Evolutionary conservation across 2,329 filamentous ascomycete genomes (phyloP).

Genomic region (Trichoderma asperellum): DNA sequence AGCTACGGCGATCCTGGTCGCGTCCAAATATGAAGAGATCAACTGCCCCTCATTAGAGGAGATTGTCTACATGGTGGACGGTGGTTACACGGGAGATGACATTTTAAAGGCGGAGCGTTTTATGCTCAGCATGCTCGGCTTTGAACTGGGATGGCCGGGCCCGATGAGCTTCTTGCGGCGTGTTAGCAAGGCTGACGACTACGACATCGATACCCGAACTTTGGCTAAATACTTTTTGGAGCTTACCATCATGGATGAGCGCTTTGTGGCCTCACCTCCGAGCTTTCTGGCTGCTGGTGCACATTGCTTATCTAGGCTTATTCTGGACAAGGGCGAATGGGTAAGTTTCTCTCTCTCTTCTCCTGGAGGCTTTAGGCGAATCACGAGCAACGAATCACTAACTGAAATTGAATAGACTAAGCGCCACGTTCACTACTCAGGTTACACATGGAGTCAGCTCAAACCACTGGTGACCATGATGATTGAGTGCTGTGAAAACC

Average conservation of each 20-base stretch:
- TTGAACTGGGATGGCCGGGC: conserved; percentile 96
- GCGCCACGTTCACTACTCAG: conserved; percentile 88
- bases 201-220: conserved; percentile 92
- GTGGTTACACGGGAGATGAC: conserved; percentile 85
- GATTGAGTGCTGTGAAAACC: conserved; percentile 83
- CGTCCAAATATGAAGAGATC: conserved; percentile 98
- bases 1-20: conserved; percentile 92
- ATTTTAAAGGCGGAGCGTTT: conserved; percentile 97
- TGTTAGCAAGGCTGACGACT: conserved; percentile 98
- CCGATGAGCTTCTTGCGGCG: conserved; percentile 97
- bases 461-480: conserved; percentile 76
- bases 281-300: conserved; percentile 91
- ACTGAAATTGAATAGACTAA: conserved; percentile 59
- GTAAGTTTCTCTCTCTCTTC: conserved; percentile 56
- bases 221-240: conserved; percentile 98
- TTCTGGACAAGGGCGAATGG: conserved; percentile 92
- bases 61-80: conserved; percentile 98
- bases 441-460: conserved; percentile 86
- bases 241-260: conserved; percentile 95
- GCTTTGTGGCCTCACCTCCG: conserved; percentile 87
- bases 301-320: conserved; percentile 85
- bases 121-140: conserved; percentile 96
- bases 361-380: neutral
- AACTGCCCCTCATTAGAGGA: conserved; percentile 94
- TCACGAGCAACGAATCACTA: neutral